Base-by-base conservation (phyloP, 2,329 filamentous ascomycete species). In the Leptographium wingfieldii region DNA sequence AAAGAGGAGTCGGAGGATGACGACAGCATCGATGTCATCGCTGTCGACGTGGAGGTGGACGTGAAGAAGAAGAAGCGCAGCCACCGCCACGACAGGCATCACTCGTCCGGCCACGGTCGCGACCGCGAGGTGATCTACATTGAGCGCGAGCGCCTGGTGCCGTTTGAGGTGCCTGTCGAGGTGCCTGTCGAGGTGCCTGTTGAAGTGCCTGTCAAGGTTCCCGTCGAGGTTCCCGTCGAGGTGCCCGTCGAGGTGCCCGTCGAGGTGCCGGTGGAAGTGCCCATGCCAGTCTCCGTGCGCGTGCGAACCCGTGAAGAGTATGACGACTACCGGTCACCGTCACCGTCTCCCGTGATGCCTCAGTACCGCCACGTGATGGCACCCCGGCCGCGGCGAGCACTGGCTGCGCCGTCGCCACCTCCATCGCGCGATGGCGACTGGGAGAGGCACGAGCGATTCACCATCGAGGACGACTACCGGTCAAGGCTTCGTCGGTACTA, bases 131-230 rank as follows among this genome's bases (percentile, higher is more conserved):
- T 70, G 40, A 53, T 64, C 19, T 64, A 77, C 66, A 74, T 82
- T 62, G 78, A 82, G 69, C 73, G 79, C 31, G 80, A 82, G 66
- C 72, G 73, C 57, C 65, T 77, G 55, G 71, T 80, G 19, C 77
- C 75, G 43, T 68, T 75, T 9, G 33, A 27, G 7, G 40, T 38
- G 33, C 54, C 54, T n/a, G 54, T 11, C 1, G 31, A 12, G 53
- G 16, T 22, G 35, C 22, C 54, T 3, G 33, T 55, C 16, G 27
- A 33, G 22, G 53, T 38, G 52, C 52, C 27, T 2, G 29, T 5
- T 2, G 27, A 7, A 31, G 11, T 19, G 31, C 19, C 53, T 11
- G 35, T 55, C 7, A 5, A 35, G 5, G 38, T 35, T 22, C 60
- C 35, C n/a, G 54, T 55, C 16, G 53, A 55, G 22, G 31, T 43